A percentile compares a stretch with the other conserved stretches of the same genome.
Conservation (phyloP, 768 basidiomycete species). For the Suillus ampliporus region DNA sequence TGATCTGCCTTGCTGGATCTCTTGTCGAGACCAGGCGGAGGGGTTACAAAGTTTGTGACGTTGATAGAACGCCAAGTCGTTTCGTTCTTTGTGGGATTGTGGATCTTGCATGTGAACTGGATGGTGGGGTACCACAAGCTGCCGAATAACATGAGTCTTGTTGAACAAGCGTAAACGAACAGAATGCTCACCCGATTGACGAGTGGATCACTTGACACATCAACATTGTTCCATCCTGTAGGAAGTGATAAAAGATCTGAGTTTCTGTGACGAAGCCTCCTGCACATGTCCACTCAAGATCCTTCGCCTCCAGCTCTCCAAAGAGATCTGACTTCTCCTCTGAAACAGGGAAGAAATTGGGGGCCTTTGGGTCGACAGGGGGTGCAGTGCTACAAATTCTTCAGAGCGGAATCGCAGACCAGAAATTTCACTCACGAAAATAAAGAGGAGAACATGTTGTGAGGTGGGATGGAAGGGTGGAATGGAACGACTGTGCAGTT, state of each 20-base stretch:
- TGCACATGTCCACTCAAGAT: slow-evolving; percentile 83
- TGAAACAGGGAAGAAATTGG: slow-evolving; percentile 88
- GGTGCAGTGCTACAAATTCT: slow-evolving; percentile 50
- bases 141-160: slow-evolving; percentile 22
- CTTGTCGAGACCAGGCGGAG: slow-evolving; percentile 81
- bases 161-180: slow-evolving; percentile 13
- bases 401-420: slow-evolving; percentile 19
- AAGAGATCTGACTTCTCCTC: slow-evolving; percentile 61
- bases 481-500: background rate
- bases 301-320: slow-evolving; percentile 76
- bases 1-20: slow-evolving; percentile 87
- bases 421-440: slow-evolving; percentile 67
- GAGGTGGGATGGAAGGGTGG: slow-evolving; percentile 20
- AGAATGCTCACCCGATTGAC: slow-evolving; percentile 74
- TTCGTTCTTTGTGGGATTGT: slow-evolving; percentile 77
- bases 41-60: slow-evolving; percentile 77
- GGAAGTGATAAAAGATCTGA: slow-evolving; percentile 82
- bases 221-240: slow-evolving; percentile 78
- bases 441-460: slow-evolving; percentile 75
- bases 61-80: slow-evolving; percentile 87
- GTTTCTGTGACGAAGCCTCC: slow-evolving; percentile 92
- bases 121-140: slow-evolving; percentile 94
- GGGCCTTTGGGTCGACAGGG: slow-evolving; percentile 66
- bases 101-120: slow-evolving; percentile 91
- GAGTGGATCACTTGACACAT: slow-evolving; percentile 91